Base-by-base conservation (phyloP, 2,329 filamentous ascomycete species). In the Penicillium vulpinum region DNA sequence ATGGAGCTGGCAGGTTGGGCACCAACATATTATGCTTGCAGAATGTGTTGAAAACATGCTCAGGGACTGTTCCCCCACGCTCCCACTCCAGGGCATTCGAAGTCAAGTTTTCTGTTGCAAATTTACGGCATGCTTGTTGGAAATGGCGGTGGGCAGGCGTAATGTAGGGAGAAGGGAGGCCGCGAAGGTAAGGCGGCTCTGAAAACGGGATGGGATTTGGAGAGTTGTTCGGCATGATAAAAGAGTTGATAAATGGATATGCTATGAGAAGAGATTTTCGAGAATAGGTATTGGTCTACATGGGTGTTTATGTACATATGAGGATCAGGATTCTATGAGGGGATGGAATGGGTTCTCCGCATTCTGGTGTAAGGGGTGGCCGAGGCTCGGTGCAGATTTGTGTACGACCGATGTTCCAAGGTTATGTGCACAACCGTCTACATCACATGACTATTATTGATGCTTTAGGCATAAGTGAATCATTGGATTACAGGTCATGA, bases 81-180 rank as follows among this genome's bases (percentile, higher is more conserved):
- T 92, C 89, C 86, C 88, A 92, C 41, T 91, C 87, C 46, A 88
- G 74, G 0, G 85, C 86, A 64, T 88, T 75, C 35, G 82, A 78
- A 49, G 83, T 75, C 6, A 91, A 76, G 66, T 91, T 77, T 64
- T 88, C 79, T 48, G 82, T 79, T 44, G 89, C 78, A 70, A 91
- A 91, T 6, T 79, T 81, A 35, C 87, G 85, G 68, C 86, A 87
- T 61, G 82, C 83, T 69, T 85, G 84, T 70, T 92, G 88, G 79
- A 86, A 90, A 67, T 75, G 77, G 15, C 79, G 77, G 69, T 91
- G 88, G 4, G 85, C 84, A 3, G 82, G 78, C 24, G 82, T 86
- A 76, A 89, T 89, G 76, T 90, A 89, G 13, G 88, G 85, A 0
- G 86, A 89, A 0, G 88, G 89, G 3, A 90, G 78, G 51, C 88